Evolutionary conservation across 139 green algal genomes (phyloP).

Genomic region (Eudorina sp.): DNA sequence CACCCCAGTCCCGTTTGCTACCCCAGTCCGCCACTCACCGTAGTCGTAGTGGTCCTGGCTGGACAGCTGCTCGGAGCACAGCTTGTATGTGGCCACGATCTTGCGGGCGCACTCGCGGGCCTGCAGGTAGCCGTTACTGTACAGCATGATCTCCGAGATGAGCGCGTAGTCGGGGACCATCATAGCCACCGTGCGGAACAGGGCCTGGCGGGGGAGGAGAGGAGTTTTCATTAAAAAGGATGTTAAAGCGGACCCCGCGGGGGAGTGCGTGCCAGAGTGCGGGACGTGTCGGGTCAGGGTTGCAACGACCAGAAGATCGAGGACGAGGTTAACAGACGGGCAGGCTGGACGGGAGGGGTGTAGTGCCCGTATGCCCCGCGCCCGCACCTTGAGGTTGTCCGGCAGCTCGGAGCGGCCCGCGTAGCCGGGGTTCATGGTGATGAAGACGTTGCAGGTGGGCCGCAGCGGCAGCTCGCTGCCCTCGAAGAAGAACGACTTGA

Average conservation of each 20-base stretch:
- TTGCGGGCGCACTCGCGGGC: constrained; percentile 81
- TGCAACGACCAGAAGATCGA: too few relatives aligned
- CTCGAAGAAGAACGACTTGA: constrained; percentile 84
- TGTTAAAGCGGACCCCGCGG: too few relatives aligned
- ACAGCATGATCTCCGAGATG: constrained; percentile 86
- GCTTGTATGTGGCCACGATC: constrained; percentile 89
- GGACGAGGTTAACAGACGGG: too few relatives aligned
- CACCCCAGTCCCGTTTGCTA: too few relatives aligned
- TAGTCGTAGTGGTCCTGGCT: constrained; percentile 88
- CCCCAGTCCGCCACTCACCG: constrained; percentile 50
- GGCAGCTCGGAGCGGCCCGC: constrained; percentile 80
- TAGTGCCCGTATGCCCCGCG: too few relatives aligned
- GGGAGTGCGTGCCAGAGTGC: too few relatives aligned
- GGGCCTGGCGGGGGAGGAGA: constrained; percentile 51
- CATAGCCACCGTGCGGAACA: constrained; percentile 82
- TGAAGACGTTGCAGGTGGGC: constrained; percentile 86
- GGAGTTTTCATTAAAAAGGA: too few relatives aligned
- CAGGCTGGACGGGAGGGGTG: too few relatives aligned
- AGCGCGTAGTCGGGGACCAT: constrained; percentile 88
- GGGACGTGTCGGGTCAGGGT: too few relatives aligned
- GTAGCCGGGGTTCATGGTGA: constrained; percentile 92
- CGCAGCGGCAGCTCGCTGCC: constrained; percentile 80
- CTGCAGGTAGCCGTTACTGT: constrained; percentile 68
- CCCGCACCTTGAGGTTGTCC: constrained; percentile 81
- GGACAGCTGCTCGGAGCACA: constrained; percentile 88